Conservation (phyloP, 768 basidiomycete species). For the Tubosaeta brunneosetosa region DNA sequence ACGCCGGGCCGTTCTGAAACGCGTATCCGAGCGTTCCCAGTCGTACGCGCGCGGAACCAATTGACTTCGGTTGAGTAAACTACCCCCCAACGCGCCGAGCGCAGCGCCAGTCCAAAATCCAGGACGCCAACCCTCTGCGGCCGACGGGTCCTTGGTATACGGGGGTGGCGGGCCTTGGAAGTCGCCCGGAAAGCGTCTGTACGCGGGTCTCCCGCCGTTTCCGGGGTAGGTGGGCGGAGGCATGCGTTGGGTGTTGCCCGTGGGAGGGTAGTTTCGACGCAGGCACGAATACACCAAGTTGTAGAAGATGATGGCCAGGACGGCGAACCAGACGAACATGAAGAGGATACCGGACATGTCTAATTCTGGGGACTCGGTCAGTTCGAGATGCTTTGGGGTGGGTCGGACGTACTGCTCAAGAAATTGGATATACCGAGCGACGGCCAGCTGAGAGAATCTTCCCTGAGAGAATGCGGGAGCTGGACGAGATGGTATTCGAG, state of each 20-base stretch:
- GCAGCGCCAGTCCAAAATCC: slow-evolving; percentile 87
- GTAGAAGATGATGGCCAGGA: slow-evolving; percentile 53
- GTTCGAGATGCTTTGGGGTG: not conserved
- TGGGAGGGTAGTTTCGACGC: slow-evolving; percentile 26
- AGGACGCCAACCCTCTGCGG: slow-evolving; percentile 45
- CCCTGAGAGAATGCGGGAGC: slow-evolving; percentile 41
- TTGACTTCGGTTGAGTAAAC: slow-evolving; percentile 43
- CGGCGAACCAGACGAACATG: slow-evolving; percentile 50
- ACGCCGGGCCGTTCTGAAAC: slow-evolving; percentile 27
- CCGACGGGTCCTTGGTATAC: slow-evolving; percentile 40
- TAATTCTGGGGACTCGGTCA: slow-evolving; percentile 34
- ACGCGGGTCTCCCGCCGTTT: slow-evolving; percentile 20
- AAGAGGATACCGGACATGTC: slow-evolving; percentile 49
- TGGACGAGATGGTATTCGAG: slow-evolving; percentile 79
- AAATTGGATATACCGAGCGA: slow-evolving; percentile 10
- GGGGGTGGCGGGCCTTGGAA: slow-evolving; percentile 52
- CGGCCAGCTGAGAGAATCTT: slow-evolving; percentile 13
- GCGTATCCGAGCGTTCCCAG: slow-evolving; percentile 50
- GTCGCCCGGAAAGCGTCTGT: slow-evolving; percentile 52
- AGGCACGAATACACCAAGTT: slow-evolving; percentile 54
- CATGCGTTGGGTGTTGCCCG: slow-evolving; percentile 28
- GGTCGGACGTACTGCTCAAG: slow-evolving; percentile 19
- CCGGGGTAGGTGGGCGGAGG: slow-evolving; percentile 30
- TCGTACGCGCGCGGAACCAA: slow-evolving; percentile 40
- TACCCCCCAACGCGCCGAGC: slow-evolving; percentile 64